Evolutionary conservation across 169 alveolate genomes (phyloP).

Genomic region (Cryptosporidium canis): DNA sequence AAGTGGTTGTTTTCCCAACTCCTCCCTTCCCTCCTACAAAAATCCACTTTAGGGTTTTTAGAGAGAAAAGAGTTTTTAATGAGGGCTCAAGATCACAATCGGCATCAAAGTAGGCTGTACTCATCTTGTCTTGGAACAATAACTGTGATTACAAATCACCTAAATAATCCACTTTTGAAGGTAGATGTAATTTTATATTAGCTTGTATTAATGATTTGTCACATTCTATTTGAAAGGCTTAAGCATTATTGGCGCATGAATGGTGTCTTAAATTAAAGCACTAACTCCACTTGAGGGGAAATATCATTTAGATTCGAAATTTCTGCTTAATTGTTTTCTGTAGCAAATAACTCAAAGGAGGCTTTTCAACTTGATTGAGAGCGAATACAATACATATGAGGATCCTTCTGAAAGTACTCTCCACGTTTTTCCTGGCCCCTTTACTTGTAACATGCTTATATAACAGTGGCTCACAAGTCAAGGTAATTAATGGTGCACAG

Average conservation of each 20-base stretch:
- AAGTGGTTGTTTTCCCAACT: constrained; percentile 99
- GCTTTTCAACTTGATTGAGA: background rate
- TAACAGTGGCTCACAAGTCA: constrained; percentile 48
- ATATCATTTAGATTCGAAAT: background rate
- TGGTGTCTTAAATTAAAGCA: constrained; percentile 15
- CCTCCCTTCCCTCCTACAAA: constrained; percentile 99
- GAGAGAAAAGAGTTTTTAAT: constrained; percentile 75
- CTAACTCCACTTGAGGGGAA: constrained; percentile 23
- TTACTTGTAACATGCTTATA: constrained; percentile 35
- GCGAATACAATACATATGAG: background rate
- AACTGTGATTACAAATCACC: background rate
- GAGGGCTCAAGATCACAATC: constrained; percentile 71
- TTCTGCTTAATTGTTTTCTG: background rate
- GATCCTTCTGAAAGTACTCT: background rate
- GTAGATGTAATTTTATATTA: background rate
- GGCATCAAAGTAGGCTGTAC: constrained; percentile 39
- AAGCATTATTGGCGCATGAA: constrained; percentile 30
- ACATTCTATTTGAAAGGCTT: background rate
- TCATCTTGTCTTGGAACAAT: background rate
- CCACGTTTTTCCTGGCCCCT: background rate
- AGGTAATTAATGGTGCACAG: constrained; percentile 76
- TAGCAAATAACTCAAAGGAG: background rate
- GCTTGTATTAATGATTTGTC: background rate
- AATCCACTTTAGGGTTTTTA: constrained; percentile 93
- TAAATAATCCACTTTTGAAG: background rate